Conservation (phyloP, 306 rosid genomes). For the Calophaca sinica region DNA sequence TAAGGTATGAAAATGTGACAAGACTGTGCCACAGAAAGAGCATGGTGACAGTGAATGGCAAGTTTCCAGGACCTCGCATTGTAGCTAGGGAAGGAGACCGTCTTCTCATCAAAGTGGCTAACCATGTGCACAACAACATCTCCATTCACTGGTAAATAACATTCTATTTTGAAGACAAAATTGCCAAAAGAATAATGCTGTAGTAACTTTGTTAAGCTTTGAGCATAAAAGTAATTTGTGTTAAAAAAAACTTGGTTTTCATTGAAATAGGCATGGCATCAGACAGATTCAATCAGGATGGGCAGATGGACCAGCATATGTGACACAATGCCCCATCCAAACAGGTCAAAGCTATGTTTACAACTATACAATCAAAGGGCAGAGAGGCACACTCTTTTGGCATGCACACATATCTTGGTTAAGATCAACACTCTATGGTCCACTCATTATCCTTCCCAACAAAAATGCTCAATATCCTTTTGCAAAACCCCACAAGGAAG, state of each 20-base stretch:
- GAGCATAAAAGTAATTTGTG: background rate
- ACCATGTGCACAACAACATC: constrained; percentile 63
- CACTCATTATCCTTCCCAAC: constrained; percentile 69
- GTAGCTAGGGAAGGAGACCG: constrained; percentile 78
- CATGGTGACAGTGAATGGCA: constrained; percentile 71
- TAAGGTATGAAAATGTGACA: constrained; percentile 63
- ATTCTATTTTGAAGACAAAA: background rate
- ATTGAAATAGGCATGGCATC: constrained; percentile 70
- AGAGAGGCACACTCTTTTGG: constrained; percentile 82
- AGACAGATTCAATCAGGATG: constrained; percentile 58
- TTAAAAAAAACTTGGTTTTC: background rate
- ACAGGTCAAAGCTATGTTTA: constrained; percentile 71
- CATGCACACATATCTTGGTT: constrained; percentile 49
- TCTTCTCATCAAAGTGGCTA: constrained; percentile 67
- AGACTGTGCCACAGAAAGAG: constrained; percentile 68
- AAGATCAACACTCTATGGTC: constrained; percentile 74
- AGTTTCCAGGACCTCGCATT: constrained; percentile 80
- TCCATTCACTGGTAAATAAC: constrained; percentile 70
- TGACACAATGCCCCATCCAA: constrained; percentile 43
- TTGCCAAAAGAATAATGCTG: background rate
- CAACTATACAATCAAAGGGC: constrained; percentile 71
- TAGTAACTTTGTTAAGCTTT: background rate
- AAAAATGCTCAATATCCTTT: constrained; percentile 58
- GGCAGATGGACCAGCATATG: constrained; percentile 66
- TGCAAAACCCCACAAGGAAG: constrained; percentile 54